phyloP scores from a whole-genome alignment of 129 eudicot species.

The Cynara cardunculus region DNA sequence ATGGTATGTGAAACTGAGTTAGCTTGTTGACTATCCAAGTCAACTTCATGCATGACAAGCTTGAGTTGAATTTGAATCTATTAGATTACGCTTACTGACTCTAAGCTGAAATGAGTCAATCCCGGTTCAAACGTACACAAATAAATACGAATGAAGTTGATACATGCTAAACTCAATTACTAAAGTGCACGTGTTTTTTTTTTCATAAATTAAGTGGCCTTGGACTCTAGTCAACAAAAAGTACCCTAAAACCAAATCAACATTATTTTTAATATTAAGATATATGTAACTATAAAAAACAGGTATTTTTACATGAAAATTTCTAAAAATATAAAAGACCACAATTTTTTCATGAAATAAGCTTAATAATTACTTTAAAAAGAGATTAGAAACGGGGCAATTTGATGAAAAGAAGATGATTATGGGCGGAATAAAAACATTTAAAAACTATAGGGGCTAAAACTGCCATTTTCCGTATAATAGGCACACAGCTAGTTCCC shows the following conservation, averaged over 20 bases:
- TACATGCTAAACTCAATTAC: no score
- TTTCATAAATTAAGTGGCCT: background rate
- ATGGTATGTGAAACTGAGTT: background rate
- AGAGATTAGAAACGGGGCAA: background rate
- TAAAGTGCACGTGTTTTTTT: no score
- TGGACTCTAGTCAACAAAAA: background rate
- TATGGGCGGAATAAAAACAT: background rate
- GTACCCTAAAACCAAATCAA: background rate
- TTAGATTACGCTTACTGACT: background rate
- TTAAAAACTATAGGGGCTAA: conserved; percentile 10
- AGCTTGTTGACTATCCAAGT: no score
- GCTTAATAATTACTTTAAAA: background rate
- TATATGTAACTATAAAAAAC: no score
- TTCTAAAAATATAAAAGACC: background rate
- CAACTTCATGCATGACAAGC: background rate
- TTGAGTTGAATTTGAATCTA: background rate
- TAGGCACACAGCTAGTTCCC: conserved; percentile 20
- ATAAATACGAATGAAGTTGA: background rate
- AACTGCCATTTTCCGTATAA: background rate
- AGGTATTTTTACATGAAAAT: background rate
- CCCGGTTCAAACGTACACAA: background rate
- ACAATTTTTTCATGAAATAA: background rate
- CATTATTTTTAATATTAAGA: no score
- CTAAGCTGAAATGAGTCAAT: background rate
- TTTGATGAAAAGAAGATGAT: background rate